Conservation (phyloP, 2,329 filamentous ascomycete species). For the Ceratocystis cacaofunesta region DNA sequence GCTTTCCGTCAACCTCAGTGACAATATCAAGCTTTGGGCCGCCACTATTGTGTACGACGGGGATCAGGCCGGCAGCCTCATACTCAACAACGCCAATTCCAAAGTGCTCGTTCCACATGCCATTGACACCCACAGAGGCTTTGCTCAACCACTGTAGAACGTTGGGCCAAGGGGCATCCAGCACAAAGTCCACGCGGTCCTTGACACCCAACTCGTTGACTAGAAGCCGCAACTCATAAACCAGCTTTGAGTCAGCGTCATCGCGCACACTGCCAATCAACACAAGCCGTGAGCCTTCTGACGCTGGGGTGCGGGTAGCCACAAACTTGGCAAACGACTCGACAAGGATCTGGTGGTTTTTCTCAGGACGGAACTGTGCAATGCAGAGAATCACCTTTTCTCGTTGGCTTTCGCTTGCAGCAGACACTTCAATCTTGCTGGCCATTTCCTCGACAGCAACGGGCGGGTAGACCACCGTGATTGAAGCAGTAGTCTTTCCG, state of each 20-base stretch:
- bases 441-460: constrained; percentile 79
- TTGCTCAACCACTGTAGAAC: constrained; percentile 65
- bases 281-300: constrained; percentile 50
- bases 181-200: constrained; percentile 71
- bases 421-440: constrained; percentile 54
- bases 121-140: constrained; percentile 79
- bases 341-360: constrained; percentile 81
- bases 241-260: constrained; percentile 60
- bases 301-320: constrained; percentile 37
- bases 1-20: constrained; percentile 57
- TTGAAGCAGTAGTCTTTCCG: constrained; percentile 34
- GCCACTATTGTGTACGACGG: constrained; percentile 84
- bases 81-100: constrained; percentile 98
- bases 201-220: constrained; percentile 77
- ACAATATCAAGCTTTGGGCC: constrained; percentile 93
- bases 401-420: constrained; percentile 51
- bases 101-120: constrained; percentile 99
- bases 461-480: constrained; percentile 75
- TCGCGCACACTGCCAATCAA: constrained; percentile 89
- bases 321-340: constrained; percentile 70
- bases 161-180: constrained; percentile 78
- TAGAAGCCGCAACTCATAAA: constrained; percentile 75
- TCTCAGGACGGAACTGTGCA: constrained; percentile 92
- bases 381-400: constrained; percentile 74
- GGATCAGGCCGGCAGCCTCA: constrained; percentile 83